These are phyloP conservation scores for Senna siamea DNA, from an alignment of 306 rosid species.

Conservation along the genomic window DNA sequence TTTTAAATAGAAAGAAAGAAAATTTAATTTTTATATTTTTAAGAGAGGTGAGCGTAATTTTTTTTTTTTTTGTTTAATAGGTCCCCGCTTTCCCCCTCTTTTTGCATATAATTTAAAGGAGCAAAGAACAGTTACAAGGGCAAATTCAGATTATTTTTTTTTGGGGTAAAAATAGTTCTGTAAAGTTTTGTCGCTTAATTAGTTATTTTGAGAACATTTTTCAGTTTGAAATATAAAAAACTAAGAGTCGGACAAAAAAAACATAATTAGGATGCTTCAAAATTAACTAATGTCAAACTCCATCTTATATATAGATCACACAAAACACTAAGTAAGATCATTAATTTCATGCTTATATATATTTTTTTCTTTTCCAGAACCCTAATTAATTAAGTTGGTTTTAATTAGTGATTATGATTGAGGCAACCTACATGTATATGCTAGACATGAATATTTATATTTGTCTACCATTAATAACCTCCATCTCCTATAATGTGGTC, in stretches of 20 bases:
- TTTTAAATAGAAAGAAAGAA: too few relatives aligned
- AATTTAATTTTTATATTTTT: too few relatives aligned
- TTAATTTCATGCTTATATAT: background rate
- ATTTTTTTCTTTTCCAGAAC: background rate
- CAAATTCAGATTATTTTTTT: too few relatives aligned
- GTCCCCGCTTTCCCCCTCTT: too few relatives aligned
- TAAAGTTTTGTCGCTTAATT: too few relatives aligned
- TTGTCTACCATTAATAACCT: conserved; percentile 42
- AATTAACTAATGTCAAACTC: background rate
- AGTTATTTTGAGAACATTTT: too few relatives aligned
- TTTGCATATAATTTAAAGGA: too few relatives aligned
- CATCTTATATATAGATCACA: background rate
- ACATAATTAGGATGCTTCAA: background rate
- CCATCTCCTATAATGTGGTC: conserved; percentile 36
- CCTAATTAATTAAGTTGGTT: conserved; percentile 11
- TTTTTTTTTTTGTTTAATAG: too few relatives aligned
- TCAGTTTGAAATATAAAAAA: background rate
- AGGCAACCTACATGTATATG: conserved; percentile 35
- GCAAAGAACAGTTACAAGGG: too few relatives aligned
- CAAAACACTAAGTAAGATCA: conserved; percentile 6
- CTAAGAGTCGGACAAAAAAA: too few relatives aligned
- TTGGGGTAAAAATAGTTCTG: too few relatives aligned
- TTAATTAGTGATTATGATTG: conserved; percentile 26
- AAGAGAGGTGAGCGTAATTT: too few relatives aligned
- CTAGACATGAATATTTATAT: conserved; percentile 43